Evolutionary conservation across 2,329 filamentous ascomycete genomes (phyloP), one percentile per base, ranked within the genome.

Genomic region (Escovopsis weberi): DNA sequence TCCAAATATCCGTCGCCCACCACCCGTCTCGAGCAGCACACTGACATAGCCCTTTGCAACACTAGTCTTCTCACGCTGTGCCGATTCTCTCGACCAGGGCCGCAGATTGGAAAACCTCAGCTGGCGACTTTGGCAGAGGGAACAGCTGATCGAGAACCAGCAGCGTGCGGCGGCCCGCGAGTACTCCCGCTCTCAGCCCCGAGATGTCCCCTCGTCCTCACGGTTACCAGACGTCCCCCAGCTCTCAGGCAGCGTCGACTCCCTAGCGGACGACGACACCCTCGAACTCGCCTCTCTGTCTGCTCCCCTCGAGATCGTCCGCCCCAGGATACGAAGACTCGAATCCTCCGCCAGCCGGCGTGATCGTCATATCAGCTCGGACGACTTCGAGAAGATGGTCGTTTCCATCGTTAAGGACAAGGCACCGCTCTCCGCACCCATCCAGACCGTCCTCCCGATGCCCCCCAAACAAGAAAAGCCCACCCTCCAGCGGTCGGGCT

Each of bases 51-150:
- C 40, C 33, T 18, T 10, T 23, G 30, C 18, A 33, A 15, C 15
- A 15, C 15, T 15, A 91, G 87, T 96, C 47, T 95, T 96, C 59
- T 89, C 87, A 41, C 85, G 87, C 65, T 94, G 89, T 63, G 86
- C 87, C 58, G 85, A 91, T 57, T 91, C 88, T 41, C 82, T 96
- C 60, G 85, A 94, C 59, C 84, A 96, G 63, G 91, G 91, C 44
- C 80, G 85, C 58, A 75, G 91, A 56, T 70, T 95, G 59, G 91
- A 96, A 62, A 96, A 98, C 66, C 70, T 98, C 49, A 93, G 84
- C 60, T 96, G 91, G 91, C 74, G 91, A 54, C 68, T 96, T 47
- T 96, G 88, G 89, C 93, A 86, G 55, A 76, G 87, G 55, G 88
- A 96, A 60, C 59, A 63, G 50, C 58, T 63, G 10, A 86, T 94